Conservation (phyloP, 345 rosid genomes). For the Xanthoceras sorbifolium region DNA sequence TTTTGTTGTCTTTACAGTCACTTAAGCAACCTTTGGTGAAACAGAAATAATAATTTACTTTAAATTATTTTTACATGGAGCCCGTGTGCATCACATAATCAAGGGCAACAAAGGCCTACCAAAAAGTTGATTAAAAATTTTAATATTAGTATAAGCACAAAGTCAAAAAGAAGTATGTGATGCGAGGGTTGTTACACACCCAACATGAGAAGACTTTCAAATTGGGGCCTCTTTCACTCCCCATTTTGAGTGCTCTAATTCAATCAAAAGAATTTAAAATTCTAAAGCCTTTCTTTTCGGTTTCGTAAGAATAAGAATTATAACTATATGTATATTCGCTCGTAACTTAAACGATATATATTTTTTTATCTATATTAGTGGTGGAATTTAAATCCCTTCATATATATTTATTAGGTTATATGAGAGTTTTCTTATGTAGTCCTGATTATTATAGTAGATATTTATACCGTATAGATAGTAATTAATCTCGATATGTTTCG, state of each 20-base stretch:
- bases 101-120: constrained; percentile 21
- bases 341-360: too few relatives aligned
- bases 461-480: too few relatives aligned
- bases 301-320: neutral
- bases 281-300: constrained; percentile 6
- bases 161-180: constrained; percentile 1
- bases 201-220: neutral
- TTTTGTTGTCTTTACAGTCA: neutral
- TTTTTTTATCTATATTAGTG: too few relatives aligned
- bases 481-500: too few relatives aligned
- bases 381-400: too few relatives aligned
- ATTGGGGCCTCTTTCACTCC: neutral
- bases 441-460: too few relatives aligned
- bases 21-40: neutral
- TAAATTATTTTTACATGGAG: neutral
- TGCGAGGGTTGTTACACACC: too few relatives aligned
- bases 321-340: too few relatives aligned
- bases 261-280: neutral
- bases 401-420: too few relatives aligned
- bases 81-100: constrained; percentile 1
- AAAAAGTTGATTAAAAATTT: neutral
- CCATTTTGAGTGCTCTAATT: neutral
- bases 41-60: neutral
- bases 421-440: too few relatives aligned
- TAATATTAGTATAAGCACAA: neutral